Evolutionary conservation across 225 moss, liverwort and hornwort species (phyloP).

Genomic region (Asterella californica): DNA sequence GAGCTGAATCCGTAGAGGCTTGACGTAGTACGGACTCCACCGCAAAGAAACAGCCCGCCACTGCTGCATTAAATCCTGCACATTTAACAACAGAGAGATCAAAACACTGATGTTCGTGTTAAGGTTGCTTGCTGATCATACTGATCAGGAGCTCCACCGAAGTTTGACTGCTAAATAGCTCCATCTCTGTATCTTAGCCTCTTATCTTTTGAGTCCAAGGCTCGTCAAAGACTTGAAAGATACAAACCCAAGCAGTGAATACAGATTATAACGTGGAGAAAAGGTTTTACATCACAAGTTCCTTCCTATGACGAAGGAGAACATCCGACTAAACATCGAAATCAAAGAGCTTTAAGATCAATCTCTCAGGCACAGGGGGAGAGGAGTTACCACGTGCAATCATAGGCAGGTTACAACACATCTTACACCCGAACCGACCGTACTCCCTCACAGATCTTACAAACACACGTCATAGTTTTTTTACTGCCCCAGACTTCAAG

Average conservation of each 20-base stretch:
- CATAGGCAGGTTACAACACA: too few species aligned
- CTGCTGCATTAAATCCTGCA: conserved; percentile 96
- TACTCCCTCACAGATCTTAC: not conserved
- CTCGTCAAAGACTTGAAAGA: too few species aligned
- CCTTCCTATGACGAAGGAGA: not conserved
- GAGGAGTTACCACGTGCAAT: not conserved
- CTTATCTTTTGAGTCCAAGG: too few species aligned
- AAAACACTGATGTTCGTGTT: too few species aligned
- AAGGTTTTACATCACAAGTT: not conserved
- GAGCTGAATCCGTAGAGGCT: conserved; percentile 66
- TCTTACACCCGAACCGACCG: not conserved
- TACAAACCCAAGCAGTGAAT: not conserved
- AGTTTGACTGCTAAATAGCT: not conserved
- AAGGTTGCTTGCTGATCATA: not conserved
- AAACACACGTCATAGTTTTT: not conserved
- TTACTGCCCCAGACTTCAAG: not conserved
- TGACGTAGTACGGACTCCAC: conserved; percentile 90
- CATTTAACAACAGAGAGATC: not conserved
- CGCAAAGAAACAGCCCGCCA: conserved; percentile 94
- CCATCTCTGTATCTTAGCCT: not conserved
- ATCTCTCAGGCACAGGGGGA: not conserved
- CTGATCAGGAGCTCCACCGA: not conserved
- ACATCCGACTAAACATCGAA: not conserved
- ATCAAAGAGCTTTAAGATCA: not conserved
- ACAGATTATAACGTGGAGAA: too few species aligned